Base-by-base conservation (phyloP, 2,329 filamentous ascomycete genomes). In the Paraphaeosphaeria minitans region DNA sequence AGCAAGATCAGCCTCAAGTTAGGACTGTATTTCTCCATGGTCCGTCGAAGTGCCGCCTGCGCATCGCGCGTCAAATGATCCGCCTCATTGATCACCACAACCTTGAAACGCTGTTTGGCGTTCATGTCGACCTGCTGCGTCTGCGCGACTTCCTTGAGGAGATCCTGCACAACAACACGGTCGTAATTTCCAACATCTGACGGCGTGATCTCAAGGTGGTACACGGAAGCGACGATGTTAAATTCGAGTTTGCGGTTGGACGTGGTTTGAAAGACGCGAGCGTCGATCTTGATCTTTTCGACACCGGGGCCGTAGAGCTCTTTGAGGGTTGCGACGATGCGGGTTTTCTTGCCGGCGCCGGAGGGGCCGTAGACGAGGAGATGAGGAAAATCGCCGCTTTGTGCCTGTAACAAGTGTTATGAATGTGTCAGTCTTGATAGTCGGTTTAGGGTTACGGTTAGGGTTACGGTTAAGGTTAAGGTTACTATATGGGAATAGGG, bases 201-300 rank as follows among this genome's bases (percentile, higher is more conserved):
- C 0, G 95, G 95, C 8, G 95, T 99, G 73, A 99, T 99, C 77
- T 99, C 95, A 69, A 99, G 89, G 78, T 99, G 95, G 80, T 99
- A 99, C 64, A 97, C 88, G 0, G 94, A 98, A 46, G 93, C 89
- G 55, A 99, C 95, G 64, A 99, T 96, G 81, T 97, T 99, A 85
- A 99, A 99, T 80, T 99, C 95, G 69, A 99, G 89, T 79, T 99
- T 99, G 75, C 95, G 92, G 78, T 97, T 98, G 73, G 89, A 90
- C 22, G 88, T 93, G 1, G 95, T 98, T 79, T 97, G 93, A 81
- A 99, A 99, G 59, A 97, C 90, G 64, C 95, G 91, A 13, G 93
- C 92, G 75, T 99, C 95, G 79, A 99, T 98, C 82, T 98, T 98
- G 84, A 99, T 99, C 84, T 97, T 98, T 75, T 99, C 96, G n/a